Conservation (phyloP, 495 filamentous ascomycete species). For the Talaromyces wortmannii region DNA sequence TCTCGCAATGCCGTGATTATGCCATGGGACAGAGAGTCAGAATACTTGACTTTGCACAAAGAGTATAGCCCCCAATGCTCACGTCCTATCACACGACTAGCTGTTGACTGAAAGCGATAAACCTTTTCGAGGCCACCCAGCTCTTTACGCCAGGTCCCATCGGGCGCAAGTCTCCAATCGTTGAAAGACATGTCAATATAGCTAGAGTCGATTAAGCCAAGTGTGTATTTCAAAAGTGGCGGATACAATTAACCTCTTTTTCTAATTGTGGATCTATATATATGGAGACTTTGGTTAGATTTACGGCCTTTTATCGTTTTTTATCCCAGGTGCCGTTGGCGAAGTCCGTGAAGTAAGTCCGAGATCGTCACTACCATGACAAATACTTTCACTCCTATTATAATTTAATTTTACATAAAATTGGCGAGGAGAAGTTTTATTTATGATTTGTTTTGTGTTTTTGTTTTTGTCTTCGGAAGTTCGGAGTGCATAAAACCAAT, state of each 20-base stretch:
- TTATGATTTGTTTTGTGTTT: not conserved
- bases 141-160: conserved; percentile 5
- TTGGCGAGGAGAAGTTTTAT: not conserved
- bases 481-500: not conserved
- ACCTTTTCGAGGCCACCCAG: conserved; percentile 1
- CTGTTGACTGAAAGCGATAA: not conserved
- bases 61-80: conserved; percentile 4
- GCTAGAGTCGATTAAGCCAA: too few species aligned
- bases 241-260: too few species aligned
- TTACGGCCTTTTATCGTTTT: not conserved
- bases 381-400: not conserved
- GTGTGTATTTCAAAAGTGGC: too few species aligned
- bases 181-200: not conserved
- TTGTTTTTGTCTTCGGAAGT: not conserved
- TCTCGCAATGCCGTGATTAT: not conserved
- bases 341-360: not conserved
- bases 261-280: not conserved
- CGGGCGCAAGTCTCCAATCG: conserved; percentile 22
- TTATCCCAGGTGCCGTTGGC: not conserved
- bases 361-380: not conserved
- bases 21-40: not conserved
- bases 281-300: not conserved
- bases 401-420: not conserved
- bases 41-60: not conserved
- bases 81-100: not conserved